Base-by-base conservation (phyloP, 192 early-diverging fungal genomes). In the Coemansia sp. region DNA sequence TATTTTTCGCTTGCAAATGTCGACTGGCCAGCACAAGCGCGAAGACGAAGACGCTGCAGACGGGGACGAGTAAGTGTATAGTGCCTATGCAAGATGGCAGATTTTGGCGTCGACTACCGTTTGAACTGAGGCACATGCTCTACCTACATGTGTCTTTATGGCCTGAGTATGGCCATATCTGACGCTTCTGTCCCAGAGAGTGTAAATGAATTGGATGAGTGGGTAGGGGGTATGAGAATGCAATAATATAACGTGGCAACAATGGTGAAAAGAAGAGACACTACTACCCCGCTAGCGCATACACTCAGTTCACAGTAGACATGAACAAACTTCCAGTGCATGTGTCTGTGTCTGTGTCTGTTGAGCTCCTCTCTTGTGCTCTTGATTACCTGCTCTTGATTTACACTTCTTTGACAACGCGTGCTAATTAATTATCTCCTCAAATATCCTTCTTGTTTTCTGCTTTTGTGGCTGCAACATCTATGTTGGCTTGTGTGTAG, bases 51-150 rank as follows among this genome's bases (percentile, higher is more conserved):
- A 70, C 53, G 3, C 68, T 26, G 10, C 63, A 39, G 68, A 58
- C 20, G 74, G 66, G 60, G 74, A 75, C 53, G 74, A 75, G 74
- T 75, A 75, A 69, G 73, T 75, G 73, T 66, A 65, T 65, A 64
- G 69, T 64, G 69, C 63, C 39, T 42, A 64, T 52, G 62, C 29
- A 49, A 21, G 43, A 64, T 55, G 49, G 15, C 21, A 25, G n/a
- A 29, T 58, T 57, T 63, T 52, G 46, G 62, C 48, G 29, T 25
- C 48, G 37, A 33, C 25, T 48, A 29, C 31, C 30, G 12, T 56
- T 56, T 56, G 29, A 56, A 42, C 34, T 26, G 59, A 57, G 52
- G 52, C 66, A 57, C 51, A 62, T 57, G 35, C 30, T 45, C 58
- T 25, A 40, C 30, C 1, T 25, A 49, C 46, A 49, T 25, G 25